phyloP scores from a whole-genome alignment of 2,329 filamentous ascomycete species.

The Aotearoamyces nothofagi region DNA sequence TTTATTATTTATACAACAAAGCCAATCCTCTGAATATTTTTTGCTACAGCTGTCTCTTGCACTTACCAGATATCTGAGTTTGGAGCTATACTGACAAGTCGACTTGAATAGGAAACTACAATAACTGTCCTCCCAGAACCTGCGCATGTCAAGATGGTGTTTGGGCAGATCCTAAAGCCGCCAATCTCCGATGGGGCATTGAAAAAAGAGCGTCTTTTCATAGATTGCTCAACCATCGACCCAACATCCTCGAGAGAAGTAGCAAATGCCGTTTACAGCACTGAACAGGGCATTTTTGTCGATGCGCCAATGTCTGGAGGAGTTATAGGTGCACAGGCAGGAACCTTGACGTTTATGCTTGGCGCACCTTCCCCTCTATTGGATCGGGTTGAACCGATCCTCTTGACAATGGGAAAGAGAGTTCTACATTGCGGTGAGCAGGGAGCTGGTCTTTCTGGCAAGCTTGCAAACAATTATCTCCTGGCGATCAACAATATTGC shows the following conservation, averaged over 20 bases:
- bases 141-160: conserved; percentile 73
- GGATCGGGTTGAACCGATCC: conserved; percentile 44
- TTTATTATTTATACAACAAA: conserved; percentile 38
- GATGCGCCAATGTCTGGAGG: conserved; percentile 93
- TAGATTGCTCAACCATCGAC: conserved; percentile 95
- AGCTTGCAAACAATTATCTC: conserved; percentile 90
- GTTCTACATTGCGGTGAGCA: conserved; percentile 73
- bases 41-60: no score
- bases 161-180: conserved; percentile 55
- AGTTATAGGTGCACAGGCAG: conserved; percentile 72
- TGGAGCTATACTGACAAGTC: no score
- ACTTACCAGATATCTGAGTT: no score
- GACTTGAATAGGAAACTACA: conserved; percentile 70
- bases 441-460: conserved; percentile 62
- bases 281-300: conserved; percentile 61
- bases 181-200: conserved; percentile 31
- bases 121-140: conserved; percentile 86
- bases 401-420: conserved; percentile 67
- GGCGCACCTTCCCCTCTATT: conserved; percentile 48
- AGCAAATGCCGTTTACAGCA: conserved; percentile 51
- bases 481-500: conserved; percentile 75
- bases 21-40: conserved; percentile 56
- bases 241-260: conserved; percentile 70
- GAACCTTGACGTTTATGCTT: conserved; percentile 85
- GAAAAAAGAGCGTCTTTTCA: conserved; percentile 58